Evolutionary conservation across 2,329 filamentous ascomycete species (phyloP), one percentile per base, ranked within the genome.

Genomic region (Xylaria multiplex): DNA sequence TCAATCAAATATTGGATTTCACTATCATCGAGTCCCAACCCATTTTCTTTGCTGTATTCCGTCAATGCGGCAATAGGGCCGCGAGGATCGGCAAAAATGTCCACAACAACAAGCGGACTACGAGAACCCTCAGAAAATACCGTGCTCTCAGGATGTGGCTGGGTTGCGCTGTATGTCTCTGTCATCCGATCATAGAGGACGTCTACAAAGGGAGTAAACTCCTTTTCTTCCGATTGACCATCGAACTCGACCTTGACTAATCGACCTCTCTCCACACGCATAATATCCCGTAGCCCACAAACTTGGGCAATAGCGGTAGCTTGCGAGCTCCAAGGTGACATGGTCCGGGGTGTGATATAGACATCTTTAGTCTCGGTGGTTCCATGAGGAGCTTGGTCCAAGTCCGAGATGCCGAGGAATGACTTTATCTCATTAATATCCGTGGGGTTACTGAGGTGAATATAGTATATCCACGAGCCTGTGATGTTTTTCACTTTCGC

Each of bases 1-100:
- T 93, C 89, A n/a, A 97, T 92, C 45, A 99, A 85, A 76, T 99
- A 98, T 66, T 97, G 90, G 78, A 98, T 96, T 78, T 99, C 94
- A 8, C 90, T 90, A 64, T 89, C 85, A 77, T 98, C 95, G 65
- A 99, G 86, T 19, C 93, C 94, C 69, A 99, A 85, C 2, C 96
- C 96, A 65, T 93, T 87, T 71, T 90, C 85, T 72, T 89, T 88
- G 81, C 98, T 99, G 74, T 96, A 96, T 52, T 91, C 89, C 75
- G 92, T 87, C 52, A 99, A 84, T 55, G 91, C 88, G 53, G 90
- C 87, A 40, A 91, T 82, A 0, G 94, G 92, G 30, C 86, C 86
- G 68, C 83, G 84, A 62, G 85, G 86, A 62, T 87, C 84, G 37
- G 86, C 86, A 70, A 90, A 91, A 71, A 97, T 88, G 70, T 92